Evolutionary conservation across 1,139 yeast species (phyloP).

Genomic region (Trichomonascaceae sp.): DNA sequence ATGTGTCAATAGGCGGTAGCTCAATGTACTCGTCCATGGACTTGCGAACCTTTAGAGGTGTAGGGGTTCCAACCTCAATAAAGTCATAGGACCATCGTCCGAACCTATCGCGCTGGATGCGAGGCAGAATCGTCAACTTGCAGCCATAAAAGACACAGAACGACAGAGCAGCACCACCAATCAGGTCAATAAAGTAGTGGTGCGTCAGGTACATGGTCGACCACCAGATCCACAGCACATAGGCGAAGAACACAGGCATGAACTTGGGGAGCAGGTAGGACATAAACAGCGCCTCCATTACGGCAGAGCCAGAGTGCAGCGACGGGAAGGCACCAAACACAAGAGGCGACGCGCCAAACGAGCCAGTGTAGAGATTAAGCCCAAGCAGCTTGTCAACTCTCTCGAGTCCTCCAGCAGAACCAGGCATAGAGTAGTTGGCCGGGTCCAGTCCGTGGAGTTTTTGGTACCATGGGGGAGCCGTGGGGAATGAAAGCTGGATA

Average conservation of each 20-base stretch:
- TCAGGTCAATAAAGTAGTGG: slow-evolving; percentile 84
- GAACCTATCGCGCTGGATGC: slow-evolving; percentile 44
- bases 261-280: slow-evolving; percentile 67
- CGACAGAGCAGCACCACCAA: slow-evolving; percentile 77
- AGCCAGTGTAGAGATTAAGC: slow-evolving; percentile 72
- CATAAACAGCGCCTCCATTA: slow-evolving; percentile 82
- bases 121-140: slow-evolving; percentile 64
- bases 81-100: slow-evolving; percentile 76
- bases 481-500: slow-evolving; percentile 73
- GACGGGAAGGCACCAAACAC: slow-evolving; percentile 98
- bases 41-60: slow-evolving; percentile 20
- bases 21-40: slow-evolving; percentile 20
- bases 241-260: slow-evolving; percentile 50
- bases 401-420: slow-evolving; percentile 93
- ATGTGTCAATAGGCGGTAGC: slow-evolving; percentile 13
- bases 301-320: slow-evolving; percentile 84
- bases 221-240: slow-evolving; percentile 96
- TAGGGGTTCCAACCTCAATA: slow-evolving; percentile 24
- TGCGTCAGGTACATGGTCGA: slow-evolving; percentile 94
- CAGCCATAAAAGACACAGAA: slow-evolving; percentile 60
- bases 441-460: slow-evolving; percentile 73
- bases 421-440: slow-evolving; percentile 84
- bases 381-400: slow-evolving; percentile 78
- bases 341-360: slow-evolving; percentile 77
- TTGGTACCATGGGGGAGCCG: slow-evolving; percentile 99